Evolutionary conservation across 805 yeast genomes (phyloP), one percentile per base, ranked within the genome.

Genomic region (Sugiyamaella qingdaonensis): DNA sequence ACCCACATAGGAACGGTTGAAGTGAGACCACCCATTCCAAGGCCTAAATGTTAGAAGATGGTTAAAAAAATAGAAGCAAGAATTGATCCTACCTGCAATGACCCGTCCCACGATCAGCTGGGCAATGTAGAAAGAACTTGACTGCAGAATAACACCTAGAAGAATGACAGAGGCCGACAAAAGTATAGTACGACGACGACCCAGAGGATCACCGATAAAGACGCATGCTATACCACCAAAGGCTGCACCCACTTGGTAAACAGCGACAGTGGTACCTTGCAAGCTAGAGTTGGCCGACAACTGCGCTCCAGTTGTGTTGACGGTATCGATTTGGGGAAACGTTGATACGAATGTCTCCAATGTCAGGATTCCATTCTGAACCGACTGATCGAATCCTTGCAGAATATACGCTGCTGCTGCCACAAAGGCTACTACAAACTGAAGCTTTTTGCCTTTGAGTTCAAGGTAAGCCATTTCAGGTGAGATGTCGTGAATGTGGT

Each of bases 1-100:
- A 84, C 90, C 82, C 88, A 86, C 55, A 85, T 85, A n/a, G 95
- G 94, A 57, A 85, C 84, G 34, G 90, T 84, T n/a, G 91, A 82
- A n/a, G 91, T 84, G 65, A 81, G 80, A 65, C 85, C 68, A 58
- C 94, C 94, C 57, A 83, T 85, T 61, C 92, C 95, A n/a, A n/a
- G n/a, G n/a, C n/a, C n/a, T n/a, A n/a, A n/a, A n/a, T n/a, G n/a
- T n/a, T n/a, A n/a, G n/a, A n/a, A n/a, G n/a, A n/a, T n/a, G n/a
- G n/a, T n/a, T n/a, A n/a, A n/a, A n/a, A n/a, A n/a, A n/a, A n/a
- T n/a, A n/a, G n/a, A n/a, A n/a, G n/a, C n/a, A n/a, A n/a, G n/a
- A n/a, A n/a, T n/a, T n/a, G n/a, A n/a, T n/a, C 45, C 85, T 61
- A 61, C 95, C 90, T 16, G 87, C 79, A 31, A 82, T 64, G 43